These are phyloP conservation scores for Apiospora hydei DNA, from an alignment of 2,329 filamentous ascomycete species.

Conservation along the genomic window DNA sequence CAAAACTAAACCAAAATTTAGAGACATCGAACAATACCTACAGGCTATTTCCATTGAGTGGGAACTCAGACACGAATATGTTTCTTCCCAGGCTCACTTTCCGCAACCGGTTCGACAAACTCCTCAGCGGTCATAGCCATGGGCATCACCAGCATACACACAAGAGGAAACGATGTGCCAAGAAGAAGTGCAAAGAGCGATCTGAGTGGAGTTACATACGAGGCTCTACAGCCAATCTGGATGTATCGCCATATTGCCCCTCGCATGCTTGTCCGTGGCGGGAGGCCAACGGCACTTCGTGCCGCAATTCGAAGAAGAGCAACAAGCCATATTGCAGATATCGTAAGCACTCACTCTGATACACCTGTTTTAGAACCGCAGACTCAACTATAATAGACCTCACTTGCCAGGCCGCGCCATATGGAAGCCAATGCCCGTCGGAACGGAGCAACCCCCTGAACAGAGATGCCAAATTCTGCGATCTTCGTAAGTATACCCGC, in stretches of 20 bases:
- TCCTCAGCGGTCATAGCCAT: not conserved
- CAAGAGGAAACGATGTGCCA: not conserved
- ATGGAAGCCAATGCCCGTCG: not conserved
- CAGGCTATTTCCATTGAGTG: not conserved
- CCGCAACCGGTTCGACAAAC: not conserved
- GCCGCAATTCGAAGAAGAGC: slow-evolving; percentile 3
- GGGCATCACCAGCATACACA: not conserved
- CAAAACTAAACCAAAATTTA: too few species aligned
- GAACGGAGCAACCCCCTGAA: not conserved
- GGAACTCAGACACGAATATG: not conserved
- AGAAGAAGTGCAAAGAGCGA: slow-evolving; percentile 8
- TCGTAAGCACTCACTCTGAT: not conserved
- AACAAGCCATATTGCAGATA: not conserved
- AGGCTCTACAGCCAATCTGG: not conserved
- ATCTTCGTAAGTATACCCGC: not conserved
- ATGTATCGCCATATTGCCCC: not conserved
- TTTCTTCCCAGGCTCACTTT: slow-evolving; percentile 1
- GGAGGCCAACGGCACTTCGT: not conserved
- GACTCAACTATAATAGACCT: not conserved
- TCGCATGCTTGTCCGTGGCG: not conserved
- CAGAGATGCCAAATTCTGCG: not conserved
- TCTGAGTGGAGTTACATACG: not conserved
- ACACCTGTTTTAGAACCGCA: too few species aligned
- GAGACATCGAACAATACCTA: too few species aligned
- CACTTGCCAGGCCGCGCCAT: not conserved